Percentiles rank a stretch among this genome's conserved stretches.
phyloP scores from a whole-genome alignment of 2,329 filamentous ascomycete species.

The Penicillium sp. region DNA sequence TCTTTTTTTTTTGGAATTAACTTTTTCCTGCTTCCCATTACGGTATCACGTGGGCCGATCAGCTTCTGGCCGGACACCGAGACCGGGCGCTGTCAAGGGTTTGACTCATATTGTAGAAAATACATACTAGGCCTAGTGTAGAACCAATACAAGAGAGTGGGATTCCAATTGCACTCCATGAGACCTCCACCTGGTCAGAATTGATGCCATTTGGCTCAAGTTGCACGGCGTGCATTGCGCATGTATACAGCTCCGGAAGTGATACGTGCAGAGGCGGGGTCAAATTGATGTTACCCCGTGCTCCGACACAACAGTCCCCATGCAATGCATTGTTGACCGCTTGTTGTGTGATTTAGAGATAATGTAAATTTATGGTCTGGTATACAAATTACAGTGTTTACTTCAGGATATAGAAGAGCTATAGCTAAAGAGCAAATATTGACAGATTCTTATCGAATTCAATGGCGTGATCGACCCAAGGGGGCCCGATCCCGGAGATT shows the following conservation, averaged over 20 bases:
- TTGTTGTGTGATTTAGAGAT: not conserved
- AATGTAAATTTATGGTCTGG: not conserved
- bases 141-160: not conserved
- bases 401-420: not conserved
- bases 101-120: not conserved
- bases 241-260: not conserved
- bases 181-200: not conserved
- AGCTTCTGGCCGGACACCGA: slow-evolving; percentile 8
- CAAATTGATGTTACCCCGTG: slow-evolving; percentile 5
- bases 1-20: not conserved
- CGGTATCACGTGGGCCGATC: slow-evolving; percentile 14
- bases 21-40: slow-evolving; percentile 8
- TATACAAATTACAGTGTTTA: not conserved
- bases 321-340: slow-evolving; percentile 1
- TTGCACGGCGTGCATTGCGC: not conserved
- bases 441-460: not conserved
- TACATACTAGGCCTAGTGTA: not conserved
- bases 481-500: slow-evolving; percentile 11
- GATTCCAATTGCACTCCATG: not conserved
- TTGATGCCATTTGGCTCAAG: not conserved
- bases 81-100: not conserved
- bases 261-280: slow-evolving; percentile 1
- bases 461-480: slow-evolving; percentile 10
- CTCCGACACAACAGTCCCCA: not conserved
- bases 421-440: not conserved